A percentile compares a stretch with the other conserved stretches of the same genome.
These are phyloP conservation scores for Colletotrichum abscissum DNA, from an alignment of 2,329 filamentous ascomycete species.

Conservation along the genomic window DNA sequence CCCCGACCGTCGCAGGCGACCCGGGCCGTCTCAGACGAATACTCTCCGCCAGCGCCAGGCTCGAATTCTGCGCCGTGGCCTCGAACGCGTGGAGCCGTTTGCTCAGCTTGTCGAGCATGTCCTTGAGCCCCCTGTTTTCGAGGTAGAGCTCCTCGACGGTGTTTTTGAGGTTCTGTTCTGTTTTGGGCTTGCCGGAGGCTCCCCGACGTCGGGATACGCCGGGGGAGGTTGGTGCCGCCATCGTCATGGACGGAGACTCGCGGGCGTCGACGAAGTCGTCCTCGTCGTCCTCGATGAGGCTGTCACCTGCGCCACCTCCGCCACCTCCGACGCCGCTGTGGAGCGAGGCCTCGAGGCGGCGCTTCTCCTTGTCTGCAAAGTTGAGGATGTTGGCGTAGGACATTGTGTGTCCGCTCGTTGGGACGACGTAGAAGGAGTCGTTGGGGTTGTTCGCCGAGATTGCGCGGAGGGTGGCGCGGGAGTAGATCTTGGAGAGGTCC, in stretches of 20 bases:
- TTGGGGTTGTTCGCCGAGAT: conserved; percentile 73
- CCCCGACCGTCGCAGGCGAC: conserved; percentile 57
- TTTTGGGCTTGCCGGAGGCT: conserved; percentile 45
- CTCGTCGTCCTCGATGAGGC: conserved; percentile 72
- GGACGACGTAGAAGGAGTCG: conserved; percentile 95
- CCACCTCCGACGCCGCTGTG: conserved; percentile 43
- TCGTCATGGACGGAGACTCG: conserved; percentile 64
- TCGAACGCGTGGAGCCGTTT: conserved; percentile 94
- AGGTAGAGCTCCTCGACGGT: conserved; percentile 88
- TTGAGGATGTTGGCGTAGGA: conserved; percentile 92
- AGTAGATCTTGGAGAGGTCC: conserved; percentile 86
- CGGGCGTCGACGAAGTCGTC: conserved; percentile 92
- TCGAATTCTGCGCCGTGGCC: conserved; percentile 88
- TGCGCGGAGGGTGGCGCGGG: conserved; percentile 83
- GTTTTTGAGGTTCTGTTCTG: conserved; percentile 64
- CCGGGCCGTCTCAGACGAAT: conserved; percentile 71
- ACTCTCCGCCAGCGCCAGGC: conserved; percentile 87
- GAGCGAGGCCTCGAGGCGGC: conserved; percentile 64
- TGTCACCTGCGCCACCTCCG: conserved; percentile 41
- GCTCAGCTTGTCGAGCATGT: conserved; percentile 86
- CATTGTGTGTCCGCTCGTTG: conserved; percentile 88
- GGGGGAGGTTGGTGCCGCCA: conserved; percentile 52
- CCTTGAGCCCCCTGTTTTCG: conserved; percentile 88
- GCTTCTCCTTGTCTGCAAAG: conserved; percentile 74
- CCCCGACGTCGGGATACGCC: conserved; percentile 49